Base-by-base conservation (phyloP, 768 basidiomycete genomes). In the Flagelloscypha sp. region DNA sequence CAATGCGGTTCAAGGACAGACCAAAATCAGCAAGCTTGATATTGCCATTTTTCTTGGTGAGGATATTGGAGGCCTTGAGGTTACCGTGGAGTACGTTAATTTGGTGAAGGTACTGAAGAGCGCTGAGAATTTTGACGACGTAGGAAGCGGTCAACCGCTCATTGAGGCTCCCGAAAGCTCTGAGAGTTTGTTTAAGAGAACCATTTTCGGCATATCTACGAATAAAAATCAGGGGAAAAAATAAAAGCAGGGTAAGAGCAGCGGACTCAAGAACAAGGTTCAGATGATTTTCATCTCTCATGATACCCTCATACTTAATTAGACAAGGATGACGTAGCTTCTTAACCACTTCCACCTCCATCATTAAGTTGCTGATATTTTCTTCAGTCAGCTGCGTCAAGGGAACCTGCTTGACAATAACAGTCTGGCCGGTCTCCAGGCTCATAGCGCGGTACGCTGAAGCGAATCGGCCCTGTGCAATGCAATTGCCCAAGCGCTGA, bases 11-110 rank as follows among this genome's bases (percentile, higher is more conserved):
- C 42, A 98, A 79, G 16, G 93, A 97, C 9, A 98, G 94, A 30
- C 94, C 94, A 56, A 99, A 97, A 57, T 99, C 94, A 6, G 90
- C 84, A 3, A 99, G 74, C 62, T 98, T 98, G 52, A 95, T 81
- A 51, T 98, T 95, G 27, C 93, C 94, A 33, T 79, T 93, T 72
- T 98, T 98, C 10, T 93, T 98, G 10, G 87, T 92, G n/a, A 99
- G 75, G 53, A 99, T 95, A 55, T 98, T 99, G 16, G 94, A 94
- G 1, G 94, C 92, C 59, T 99, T 99, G 44, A 99, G 74, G 60
- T 99, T 94, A 54, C 94, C 95, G 54, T 99, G 94, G 7, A 97
- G 92, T 40, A 95, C 89, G 52, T 90, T 74, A 47, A 79, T 78
- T 42, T 66, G 65, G 58, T 99, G 94, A 10, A 99, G 75, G 57